A percentile compares a stretch with the other conserved stretches of the same genome.
phyloP scores from a whole-genome alignment of 768 basidiomycete species.

The Boletus rubroflammeus region DNA sequence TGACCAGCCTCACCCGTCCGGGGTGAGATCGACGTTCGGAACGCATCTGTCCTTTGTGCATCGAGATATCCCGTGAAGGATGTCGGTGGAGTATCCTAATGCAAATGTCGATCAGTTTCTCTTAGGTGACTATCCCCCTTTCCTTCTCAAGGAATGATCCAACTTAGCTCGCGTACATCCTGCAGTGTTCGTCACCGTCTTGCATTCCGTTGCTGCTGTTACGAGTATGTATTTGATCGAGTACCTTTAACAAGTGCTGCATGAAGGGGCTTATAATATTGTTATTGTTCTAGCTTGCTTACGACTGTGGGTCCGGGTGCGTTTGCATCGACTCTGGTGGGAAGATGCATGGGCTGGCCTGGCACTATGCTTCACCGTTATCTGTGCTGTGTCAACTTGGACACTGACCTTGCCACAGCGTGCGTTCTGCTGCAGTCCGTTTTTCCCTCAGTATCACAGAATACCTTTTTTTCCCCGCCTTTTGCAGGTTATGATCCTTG shows the following conservation, averaged over 20 bases:
- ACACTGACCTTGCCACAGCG: background rate
- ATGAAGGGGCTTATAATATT: background rate
- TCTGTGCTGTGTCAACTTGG: slow-evolving; percentile 10
- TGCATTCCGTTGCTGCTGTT: slow-evolving; percentile 4
- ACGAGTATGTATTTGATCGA: slow-evolving; percentile 3
- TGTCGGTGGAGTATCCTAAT: background rate
- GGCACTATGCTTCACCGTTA: slow-evolving; percentile 1
- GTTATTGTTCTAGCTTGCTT: background rate
- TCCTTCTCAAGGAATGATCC: background rate
- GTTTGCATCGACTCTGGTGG: slow-evolving; percentile 11
- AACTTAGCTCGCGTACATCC: background rate
- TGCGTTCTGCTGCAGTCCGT: background rate
- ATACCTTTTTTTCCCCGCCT: background rate
- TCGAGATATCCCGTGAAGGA: background rate
- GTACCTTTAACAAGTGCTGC: background rate
- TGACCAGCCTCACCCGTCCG: background rate
- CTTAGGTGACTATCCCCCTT: background rate
- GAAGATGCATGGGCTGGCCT: slow-evolving; percentile 10
- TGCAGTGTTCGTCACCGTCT: slow-evolving; percentile 9
- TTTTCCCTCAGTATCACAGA: background rate
- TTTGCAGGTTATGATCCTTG: slow-evolving; percentile 1
- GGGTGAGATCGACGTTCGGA: background rate
- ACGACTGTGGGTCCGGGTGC: slow-evolving; percentile 9
- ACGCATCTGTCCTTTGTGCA: background rate
- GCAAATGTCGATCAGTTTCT: background rate